phyloP scores from a whole-genome alignment of 2,329 filamentous ascomycete species.

The Blumeria graminis region DNA sequence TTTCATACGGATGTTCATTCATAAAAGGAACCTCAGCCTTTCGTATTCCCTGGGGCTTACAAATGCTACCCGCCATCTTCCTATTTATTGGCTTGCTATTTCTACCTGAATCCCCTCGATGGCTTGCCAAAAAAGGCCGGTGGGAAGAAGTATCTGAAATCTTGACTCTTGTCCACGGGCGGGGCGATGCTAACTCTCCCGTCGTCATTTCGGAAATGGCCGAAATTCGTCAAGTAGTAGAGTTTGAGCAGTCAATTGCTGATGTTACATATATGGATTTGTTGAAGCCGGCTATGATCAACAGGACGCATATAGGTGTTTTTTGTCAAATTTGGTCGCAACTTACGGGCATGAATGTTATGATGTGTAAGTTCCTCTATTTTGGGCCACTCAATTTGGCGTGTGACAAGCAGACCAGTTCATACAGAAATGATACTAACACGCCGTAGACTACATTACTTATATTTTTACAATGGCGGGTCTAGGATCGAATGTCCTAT shows the following conservation, averaged over 20 bases:
- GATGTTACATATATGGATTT: slow-evolving; percentile 50
- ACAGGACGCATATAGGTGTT: slow-evolving; percentile 45
- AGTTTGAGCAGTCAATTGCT: slow-evolving; percentile 45
- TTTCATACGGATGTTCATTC: slow-evolving; percentile 38
- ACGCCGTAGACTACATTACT: slow-evolving; percentile 26
- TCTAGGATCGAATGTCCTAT: slow-evolving; percentile 31
- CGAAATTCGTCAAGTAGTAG: slow-evolving; percentile 54
- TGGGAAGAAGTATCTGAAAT: slow-evolving; percentile 37
- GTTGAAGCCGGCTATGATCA: slow-evolving; percentile 48
- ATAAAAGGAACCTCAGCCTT: slow-evolving; percentile 41
- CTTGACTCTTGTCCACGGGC: slow-evolving; percentile 35
- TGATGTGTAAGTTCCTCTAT: slow-evolving; percentile 38
- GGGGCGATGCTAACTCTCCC: slow-evolving; percentile 36
- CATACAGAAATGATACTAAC: slow-evolving; percentile 19
- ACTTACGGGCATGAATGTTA: slow-evolving; percentile 53
- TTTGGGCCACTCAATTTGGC: background rate
- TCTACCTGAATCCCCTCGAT: slow-evolving; percentile 69
- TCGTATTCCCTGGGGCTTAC: slow-evolving; percentile 57
- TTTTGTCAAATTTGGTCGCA: slow-evolving; percentile 59
- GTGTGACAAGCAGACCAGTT: too few species aligned
- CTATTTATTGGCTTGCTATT: slow-evolving; percentile 47
- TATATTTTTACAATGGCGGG: slow-evolving; percentile 54
- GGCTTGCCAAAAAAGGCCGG: slow-evolving; percentile 55
- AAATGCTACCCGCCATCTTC: slow-evolving; percentile 58
- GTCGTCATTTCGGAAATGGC: slow-evolving; percentile 44